phyloP scores from a whole-genome alignment of 371 early-diverging fungal species.

The Circinella minor region DNA sequence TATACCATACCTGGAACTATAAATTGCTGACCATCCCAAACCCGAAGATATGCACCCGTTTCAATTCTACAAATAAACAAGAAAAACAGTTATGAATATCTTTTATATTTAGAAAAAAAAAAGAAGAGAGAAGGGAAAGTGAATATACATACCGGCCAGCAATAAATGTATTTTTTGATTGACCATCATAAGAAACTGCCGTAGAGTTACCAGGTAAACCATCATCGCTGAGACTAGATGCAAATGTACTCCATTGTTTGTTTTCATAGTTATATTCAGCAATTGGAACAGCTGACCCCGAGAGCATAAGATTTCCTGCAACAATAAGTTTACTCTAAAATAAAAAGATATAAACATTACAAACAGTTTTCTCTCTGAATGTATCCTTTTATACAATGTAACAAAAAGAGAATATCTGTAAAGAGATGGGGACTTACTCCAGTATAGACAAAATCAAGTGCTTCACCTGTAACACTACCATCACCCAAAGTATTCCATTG shows the following conservation, averaged over 20 bases:
- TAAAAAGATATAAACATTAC: background rate
- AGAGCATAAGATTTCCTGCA: constrained; percentile 55
- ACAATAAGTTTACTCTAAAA: constrained; percentile 42
- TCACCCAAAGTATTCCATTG: constrained; percentile 53
- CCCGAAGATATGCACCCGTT: constrained; percentile 31
- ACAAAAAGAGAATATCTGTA: background rate
- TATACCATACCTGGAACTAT: constrained; percentile 15
- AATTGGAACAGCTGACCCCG: constrained; percentile 41
- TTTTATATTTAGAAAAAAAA: background rate
- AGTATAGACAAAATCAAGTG: constrained; percentile 54
- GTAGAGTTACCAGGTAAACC: constrained; percentile 45
- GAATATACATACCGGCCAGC: constrained; percentile 37
- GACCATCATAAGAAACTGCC: constrained; percentile 39
- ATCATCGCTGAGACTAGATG: constrained; percentile 25
- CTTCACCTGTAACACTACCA: constrained; percentile 43
- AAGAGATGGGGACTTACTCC: constrained; percentile 33
- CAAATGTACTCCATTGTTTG: constrained; percentile 51
- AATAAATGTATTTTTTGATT: constrained; percentile 39
- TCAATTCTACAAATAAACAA: constrained; percentile 7
- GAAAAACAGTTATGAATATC: background rate
- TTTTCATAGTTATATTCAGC: constrained; percentile 55
- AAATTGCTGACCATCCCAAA: constrained; percentile 50
- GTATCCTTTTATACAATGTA: background rate
- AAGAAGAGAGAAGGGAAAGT: background rate
- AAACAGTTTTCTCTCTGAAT: background rate